Base-by-base conservation (phyloP, 192 early-diverging fungal species). In the Backusella parvicylindrica region DNA sequence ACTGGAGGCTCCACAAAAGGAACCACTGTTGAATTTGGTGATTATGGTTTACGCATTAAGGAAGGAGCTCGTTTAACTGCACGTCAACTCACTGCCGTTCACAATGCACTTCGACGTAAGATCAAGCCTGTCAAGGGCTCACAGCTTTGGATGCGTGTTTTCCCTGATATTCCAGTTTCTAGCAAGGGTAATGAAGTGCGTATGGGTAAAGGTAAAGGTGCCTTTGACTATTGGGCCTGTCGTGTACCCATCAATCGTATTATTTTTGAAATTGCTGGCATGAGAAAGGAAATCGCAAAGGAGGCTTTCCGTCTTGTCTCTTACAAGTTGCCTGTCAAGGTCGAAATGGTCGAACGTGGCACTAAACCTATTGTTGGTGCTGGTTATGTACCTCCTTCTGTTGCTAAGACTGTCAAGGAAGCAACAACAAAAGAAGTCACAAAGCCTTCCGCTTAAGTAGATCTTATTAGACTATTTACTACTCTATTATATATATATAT, bases 131-230 rank as follows among this genome's bases (percentile, higher is more conserved):
- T 96, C 82, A 99, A 97, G 86, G 95, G 91, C 0, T 88, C 92
- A 31, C 83, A 91, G 76, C 85, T 97, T 71, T 95, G 88, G 92
- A 86, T 97, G 79, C 87, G 95, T 36, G 91, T 93, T 64, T 97
- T 97, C 78, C 95, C 97, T 2, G 93, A 97, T 77, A 90, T 97
- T 18, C 97, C 97, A 8, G 95, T 97, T 18, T 94, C 95, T 0
- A 90, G 90, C 38, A 97, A 97, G 77, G 94, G 94, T 33, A 92
- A 91, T 33, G 97, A 97, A 82, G 88, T 90, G 43, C 90, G 97
- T 85, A 99, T 99, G 97, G 97, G 97, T 74, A 96, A 96, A 84
- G 97, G 97, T 75, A 99, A 99, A 79, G 97, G 97, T 75, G 86
- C 91, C 38, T 89, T 97, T 64, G 96, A 97, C 53, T 97, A 93